Conservation (phyloP, 2,329 filamentous ascomycete genomes). For the Aspergillus sp. region DNA sequence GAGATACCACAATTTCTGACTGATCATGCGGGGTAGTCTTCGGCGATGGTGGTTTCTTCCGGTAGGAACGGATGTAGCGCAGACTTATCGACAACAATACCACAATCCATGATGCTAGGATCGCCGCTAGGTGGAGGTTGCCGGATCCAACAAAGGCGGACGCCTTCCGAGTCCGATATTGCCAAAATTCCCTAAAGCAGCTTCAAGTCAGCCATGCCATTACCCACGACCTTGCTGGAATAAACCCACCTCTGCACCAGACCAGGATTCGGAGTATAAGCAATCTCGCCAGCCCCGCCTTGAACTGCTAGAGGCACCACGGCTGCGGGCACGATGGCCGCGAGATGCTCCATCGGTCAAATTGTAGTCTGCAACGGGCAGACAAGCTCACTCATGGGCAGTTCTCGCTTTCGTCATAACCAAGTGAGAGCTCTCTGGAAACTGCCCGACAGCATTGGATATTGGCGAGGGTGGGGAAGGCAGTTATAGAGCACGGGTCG, state of each 20-base stretch:
- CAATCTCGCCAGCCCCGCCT: background rate
- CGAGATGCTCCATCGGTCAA: conserved; percentile 4
- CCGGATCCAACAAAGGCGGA: conserved; percentile 29
- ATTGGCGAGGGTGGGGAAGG: too few species aligned
- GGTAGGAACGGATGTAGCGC: conserved; percentile 11
- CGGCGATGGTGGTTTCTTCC: conserved; percentile 1
- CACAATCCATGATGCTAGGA: conserved; percentile 23
- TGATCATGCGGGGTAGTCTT: conserved; percentile 6
- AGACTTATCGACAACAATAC: conserved; percentile 19
- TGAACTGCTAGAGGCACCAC: background rate
- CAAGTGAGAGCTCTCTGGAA: background rate
- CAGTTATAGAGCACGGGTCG: background rate
- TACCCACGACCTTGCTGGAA: background rate
- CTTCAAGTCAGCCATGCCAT: background rate
- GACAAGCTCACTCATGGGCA: conserved; percentile 1
- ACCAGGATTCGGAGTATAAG: background rate
- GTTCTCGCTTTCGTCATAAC: background rate
- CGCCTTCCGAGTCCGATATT: conserved; percentile 22
- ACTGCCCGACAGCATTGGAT: background rate
- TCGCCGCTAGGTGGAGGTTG: conserved; percentile 25
- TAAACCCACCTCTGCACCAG: conserved; percentile 1
- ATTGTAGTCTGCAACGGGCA: background rate
- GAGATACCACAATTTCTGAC: conserved; percentile 3
- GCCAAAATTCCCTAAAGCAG: conserved; percentile 23
- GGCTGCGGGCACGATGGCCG: background rate